Base-by-base conservation (phyloP, 805 yeast genomes). In the Candida pseudoglaebosa region DNA sequence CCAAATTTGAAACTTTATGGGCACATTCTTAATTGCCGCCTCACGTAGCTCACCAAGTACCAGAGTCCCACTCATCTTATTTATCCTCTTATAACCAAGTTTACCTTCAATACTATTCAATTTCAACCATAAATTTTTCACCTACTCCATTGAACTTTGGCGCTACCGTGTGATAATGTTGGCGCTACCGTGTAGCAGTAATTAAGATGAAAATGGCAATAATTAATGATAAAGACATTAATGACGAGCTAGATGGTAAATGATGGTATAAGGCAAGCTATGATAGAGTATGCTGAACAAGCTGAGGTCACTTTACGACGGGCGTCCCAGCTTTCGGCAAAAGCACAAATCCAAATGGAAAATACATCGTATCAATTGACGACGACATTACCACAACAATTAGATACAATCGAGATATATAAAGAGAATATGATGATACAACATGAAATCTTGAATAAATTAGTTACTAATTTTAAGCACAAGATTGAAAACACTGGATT, bases 341-440 rank as follows among this genome's bases (percentile, higher is more conserved):
- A 46, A 19, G 71, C 72, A 1, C 68, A 64, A 32, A 40, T 41
- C 1, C 56, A 54, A 54, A 48, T 67, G 5, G 54, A 54, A 24
- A 40, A 44, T 10, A 56, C 62, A 1, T 35, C 45, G 2, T 49
- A 48, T 34, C 52, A 52, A 32, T 47, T 66, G 19, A 42, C 52
- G 12, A 43, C 38, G 8, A 47, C 44, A 6, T 39, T 65, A 13
- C 62, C 69, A 3, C 28, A 33, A 21, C 36, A 33, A 21, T 22
- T 33, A 15, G 5, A n/a, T 12, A n/a, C 24, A 5, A 22, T 33
- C 4, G 36, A 33, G 2, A 13, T 13, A 22, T 33, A 20, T n/a
- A 13, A 13, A 28, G 24, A 13, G 4, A 33, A 17, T 16, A 13
- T 33, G 28, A n/a, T 5, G 17, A n/a, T 20, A 22, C 22, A 33